These are phyloP conservation scores for Euptelea pleiosperma DNA, from an alignment of 164 flowering plant species.

Conservation along the genomic window DNA sequence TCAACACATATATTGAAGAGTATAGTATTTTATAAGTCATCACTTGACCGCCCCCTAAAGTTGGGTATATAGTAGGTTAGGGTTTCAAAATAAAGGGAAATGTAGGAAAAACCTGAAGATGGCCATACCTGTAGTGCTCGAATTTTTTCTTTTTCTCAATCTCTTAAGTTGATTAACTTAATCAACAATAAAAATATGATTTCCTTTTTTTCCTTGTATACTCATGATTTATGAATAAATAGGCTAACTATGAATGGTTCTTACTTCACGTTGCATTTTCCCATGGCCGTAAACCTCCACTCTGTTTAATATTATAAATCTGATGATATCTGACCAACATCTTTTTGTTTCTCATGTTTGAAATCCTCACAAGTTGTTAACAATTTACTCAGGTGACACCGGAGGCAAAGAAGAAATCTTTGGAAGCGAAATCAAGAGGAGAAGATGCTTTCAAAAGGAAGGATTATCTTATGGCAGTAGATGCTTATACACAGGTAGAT, in stretches of 20 bases:
- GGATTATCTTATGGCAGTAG: slow-evolving; percentile 64
- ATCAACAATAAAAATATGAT: too few species aligned
- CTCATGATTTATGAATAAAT: too few species aligned
- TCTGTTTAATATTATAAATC: background rate
- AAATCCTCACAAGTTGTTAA: background rate
- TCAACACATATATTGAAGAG: too few species aligned
- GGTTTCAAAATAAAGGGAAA: too few species aligned
- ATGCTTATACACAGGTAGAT: slow-evolving; percentile 89
- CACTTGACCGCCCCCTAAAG: too few species aligned
- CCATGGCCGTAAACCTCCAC: background rate
- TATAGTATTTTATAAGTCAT: too few species aligned
- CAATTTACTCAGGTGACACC: slow-evolving; percentile 53
- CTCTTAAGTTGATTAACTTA: too few species aligned
- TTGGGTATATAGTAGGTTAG: too few species aligned
- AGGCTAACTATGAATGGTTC: background rate
- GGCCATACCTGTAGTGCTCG: too few species aligned
- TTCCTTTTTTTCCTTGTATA: too few species aligned
- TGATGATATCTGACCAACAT: background rate
- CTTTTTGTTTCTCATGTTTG: background rate
- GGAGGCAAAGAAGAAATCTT: slow-evolving; percentile 79
- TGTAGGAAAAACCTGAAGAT: too few species aligned
- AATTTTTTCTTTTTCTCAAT: too few species aligned
- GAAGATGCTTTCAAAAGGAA: slow-evolving; percentile 75
- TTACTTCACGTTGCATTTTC: background rate
- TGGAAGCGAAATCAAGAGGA: slow-evolving; percentile 88